phyloP scores from a whole-genome alignment of 257 asterid species.

The Fraxinus anomala region DNA sequence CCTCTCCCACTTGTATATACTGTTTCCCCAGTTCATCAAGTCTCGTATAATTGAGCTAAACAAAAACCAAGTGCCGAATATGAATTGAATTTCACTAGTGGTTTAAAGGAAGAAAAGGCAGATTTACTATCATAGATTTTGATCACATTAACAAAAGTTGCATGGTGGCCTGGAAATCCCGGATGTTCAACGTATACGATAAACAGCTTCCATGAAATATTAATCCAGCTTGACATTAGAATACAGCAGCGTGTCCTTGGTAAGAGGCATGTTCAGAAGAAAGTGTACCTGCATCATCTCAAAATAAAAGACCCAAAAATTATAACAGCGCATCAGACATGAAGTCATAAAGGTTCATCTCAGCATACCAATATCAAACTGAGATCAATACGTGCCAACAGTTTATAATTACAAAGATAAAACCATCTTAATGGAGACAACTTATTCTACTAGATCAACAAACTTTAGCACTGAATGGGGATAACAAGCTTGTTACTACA shows the following conservation, averaged over 20 bases:
- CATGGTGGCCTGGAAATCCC: constrained; percentile 29
- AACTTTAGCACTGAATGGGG: neutral
- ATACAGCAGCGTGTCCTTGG: constrained; percentile 92
- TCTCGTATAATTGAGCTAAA: constrained; percentile 25
- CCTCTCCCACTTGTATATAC: constrained; percentile 23
- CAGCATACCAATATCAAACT: neutral
- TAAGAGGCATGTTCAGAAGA: constrained; percentile 81
- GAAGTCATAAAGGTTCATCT: neutral
- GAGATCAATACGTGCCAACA: neutral
- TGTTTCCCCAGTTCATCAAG: constrained; percentile 32
- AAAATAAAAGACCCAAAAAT: constrained; percentile 23
- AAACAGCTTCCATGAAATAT: constrained; percentile 21
- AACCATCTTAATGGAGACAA: too few relatives aligned
- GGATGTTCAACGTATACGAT: constrained; percentile 26
- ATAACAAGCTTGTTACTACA: too few relatives aligned
- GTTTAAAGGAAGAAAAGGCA: constrained; percentile 3
- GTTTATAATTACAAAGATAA: neutral
- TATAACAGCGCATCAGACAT: neutral
- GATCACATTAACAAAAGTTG: constrained; percentile 25
- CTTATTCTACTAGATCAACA: neutral
- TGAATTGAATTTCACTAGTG: constrained; percentile 26
- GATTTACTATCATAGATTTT: constrained; percentile 22
- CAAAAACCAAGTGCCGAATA: constrained; percentile 19
- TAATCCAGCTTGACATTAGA: constrained; percentile 92
- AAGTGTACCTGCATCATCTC: constrained; percentile 60